Percentiles rank a stretch among this genome's conserved stretches.
Conservation (phyloP, 2,329 filamentous ascomycete species). For the Apiospora hydei region DNA sequence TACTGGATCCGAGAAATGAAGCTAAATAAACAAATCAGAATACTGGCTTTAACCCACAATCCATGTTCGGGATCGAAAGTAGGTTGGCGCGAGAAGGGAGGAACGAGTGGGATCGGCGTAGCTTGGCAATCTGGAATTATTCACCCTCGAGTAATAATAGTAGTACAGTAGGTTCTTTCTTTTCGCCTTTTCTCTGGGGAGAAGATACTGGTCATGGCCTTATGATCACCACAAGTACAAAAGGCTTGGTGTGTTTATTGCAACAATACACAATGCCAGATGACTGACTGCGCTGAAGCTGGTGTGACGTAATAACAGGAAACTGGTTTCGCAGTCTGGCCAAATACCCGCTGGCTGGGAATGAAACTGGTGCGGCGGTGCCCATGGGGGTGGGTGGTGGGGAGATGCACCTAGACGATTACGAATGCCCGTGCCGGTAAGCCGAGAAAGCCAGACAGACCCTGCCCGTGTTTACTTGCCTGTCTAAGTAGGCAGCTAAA, state of each 20-base stretch:
- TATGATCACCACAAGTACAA: not conserved
- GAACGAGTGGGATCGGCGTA: conserved; percentile 8
- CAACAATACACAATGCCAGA: not conserved
- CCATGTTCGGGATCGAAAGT: not conserved
- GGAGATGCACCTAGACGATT: not conserved
- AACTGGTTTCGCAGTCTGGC: conserved; percentile 13
- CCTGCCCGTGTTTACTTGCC: not conserved
- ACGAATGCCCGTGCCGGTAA: conserved; percentile 17
- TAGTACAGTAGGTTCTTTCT: not conserved
- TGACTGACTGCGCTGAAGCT: not conserved
- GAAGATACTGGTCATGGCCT: not conserved
- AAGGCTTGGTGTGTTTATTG: not conserved
- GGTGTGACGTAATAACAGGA: conserved; percentile 17
- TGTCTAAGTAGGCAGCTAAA: not conserved
- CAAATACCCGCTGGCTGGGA: conserved; percentile 13
- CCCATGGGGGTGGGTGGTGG: conserved; percentile 19
- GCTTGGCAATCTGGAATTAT: conserved; percentile 11
- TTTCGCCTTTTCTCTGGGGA: not conserved
- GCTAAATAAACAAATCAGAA: not conserved
- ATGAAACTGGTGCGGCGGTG: not conserved
- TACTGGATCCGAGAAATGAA: not conserved
- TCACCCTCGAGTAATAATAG: not conserved
- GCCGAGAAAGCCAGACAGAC: not conserved
- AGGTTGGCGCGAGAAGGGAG: not conserved
- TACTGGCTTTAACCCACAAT: not conserved